Evolutionary conservation across 805 yeast species (phyloP).

Genomic region (Scheffersomyces lignosus): DNA sequence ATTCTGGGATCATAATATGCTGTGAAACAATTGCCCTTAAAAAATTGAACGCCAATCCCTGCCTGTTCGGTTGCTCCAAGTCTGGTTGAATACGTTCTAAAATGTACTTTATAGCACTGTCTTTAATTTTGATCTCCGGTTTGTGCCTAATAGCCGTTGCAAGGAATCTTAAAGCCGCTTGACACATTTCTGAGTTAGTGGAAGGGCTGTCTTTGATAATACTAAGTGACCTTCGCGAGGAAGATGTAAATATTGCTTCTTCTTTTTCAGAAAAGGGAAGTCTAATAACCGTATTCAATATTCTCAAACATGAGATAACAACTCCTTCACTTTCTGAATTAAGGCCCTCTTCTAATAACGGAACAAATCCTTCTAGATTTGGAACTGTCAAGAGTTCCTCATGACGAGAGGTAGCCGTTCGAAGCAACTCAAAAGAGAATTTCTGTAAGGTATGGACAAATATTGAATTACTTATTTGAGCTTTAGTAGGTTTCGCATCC

Average conservation of each 20-base stretch:
- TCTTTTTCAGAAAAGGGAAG: conserved; percentile 60
- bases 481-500: conserved; percentile 55
- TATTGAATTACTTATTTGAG: conserved; percentile 55
- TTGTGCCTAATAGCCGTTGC: conserved; percentile 72
- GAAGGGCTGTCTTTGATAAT: conserved; percentile 74
- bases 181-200: conserved; percentile 78
- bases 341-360: conserved; percentile 62
- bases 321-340: conserved; percentile 74
- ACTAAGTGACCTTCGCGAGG: conserved; percentile 59
- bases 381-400: conserved; percentile 56
- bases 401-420: conserved; percentile 68
- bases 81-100: conserved; percentile 78
- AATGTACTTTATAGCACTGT: conserved; percentile 70
- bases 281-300: conserved; percentile 59
- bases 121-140: conserved; percentile 63
- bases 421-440: conserved; percentile 73
- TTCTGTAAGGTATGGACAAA: conserved; percentile 66
- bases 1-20: conserved; percentile 77
- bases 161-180: conserved; percentile 71
- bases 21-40: conserved; percentile 74
- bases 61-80: conserved; percentile 83
- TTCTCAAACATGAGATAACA: conserved; percentile 63
- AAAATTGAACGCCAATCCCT: conserved; percentile 84
- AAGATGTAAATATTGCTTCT: conserved; percentile 53
- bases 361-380: conserved; percentile 72